A percentile compares a stretch with the other conserved stretches of the same genome.
Conservation (phyloP, 176 grass and related monocot genomes). For the bread wheat (Triticum aestivum) region IWGSC_CS_RefSeq_v2.1 NC_057800.1:51083297-51083796, state of each 20-base stretch:
- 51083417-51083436: not conserved
- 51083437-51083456: constrained; percentile 15
- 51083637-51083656: not conserved
- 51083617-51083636: not conserved
- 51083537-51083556: not conserved
- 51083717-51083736: not conserved
- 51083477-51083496: not conserved
- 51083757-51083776: too few relatives aligned
- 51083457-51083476: constrained; percentile 16
- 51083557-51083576: not conserved
- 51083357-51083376: not conserved
- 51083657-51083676: not conserved
- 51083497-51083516: not conserved
- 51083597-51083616: not conserved
- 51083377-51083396: not conserved
- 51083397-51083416: not conserved
- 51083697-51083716: not conserved
- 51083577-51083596: not conserved
- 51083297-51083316: constrained; percentile 19
- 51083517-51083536: constrained; percentile 10
- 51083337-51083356: not conserved
- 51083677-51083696: not conserved
- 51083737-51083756: too few relatives aligned
- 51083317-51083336: not conserved
- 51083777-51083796: not conserved